Percentiles rank a stretch among this genome's conserved stretches.
phyloP scores from a whole-genome alignment of 2,329 filamentous ascomycete species.

The Sporothrix pseudoabietina region DNA sequence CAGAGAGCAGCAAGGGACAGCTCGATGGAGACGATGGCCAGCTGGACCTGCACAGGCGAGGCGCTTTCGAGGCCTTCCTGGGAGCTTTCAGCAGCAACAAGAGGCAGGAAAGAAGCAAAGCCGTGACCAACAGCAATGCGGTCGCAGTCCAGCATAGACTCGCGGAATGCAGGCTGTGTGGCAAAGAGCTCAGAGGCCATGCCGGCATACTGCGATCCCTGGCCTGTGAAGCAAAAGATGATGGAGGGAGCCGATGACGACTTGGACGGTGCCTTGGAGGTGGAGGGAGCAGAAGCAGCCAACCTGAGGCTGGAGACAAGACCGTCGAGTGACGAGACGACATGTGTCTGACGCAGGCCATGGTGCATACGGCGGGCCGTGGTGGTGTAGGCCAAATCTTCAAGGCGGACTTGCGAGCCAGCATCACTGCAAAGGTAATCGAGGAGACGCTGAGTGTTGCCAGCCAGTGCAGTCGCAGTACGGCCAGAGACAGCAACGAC shows the following conservation, averaged over 20 bases:
- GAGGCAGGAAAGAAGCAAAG: conserved; percentile 59
- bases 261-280: conserved; percentile 43
- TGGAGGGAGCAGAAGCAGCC: conserved; percentile 51
- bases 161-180: conserved; percentile 51
- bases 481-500: conserved; percentile 38
- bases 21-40: conserved; percentile 57
- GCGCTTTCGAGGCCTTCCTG: neutral
- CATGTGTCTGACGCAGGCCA: conserved; percentile 1
- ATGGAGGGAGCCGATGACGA: conserved; percentile 37
- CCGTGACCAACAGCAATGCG: conserved; percentile 52
- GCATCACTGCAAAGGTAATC: conserved; percentile 56
- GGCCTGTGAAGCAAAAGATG: conserved; percentile 59
- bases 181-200: conserved; percentile 56
- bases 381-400: conserved; percentile 66
- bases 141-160: conserved; percentile 60
- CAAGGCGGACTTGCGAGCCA: conserved; percentile 52
- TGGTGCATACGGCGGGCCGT: conserved; percentile 67
- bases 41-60: conserved; percentile 48
- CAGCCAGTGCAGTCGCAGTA: conserved; percentile 60
- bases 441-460: conserved; percentile 59
- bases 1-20: conserved; percentile 60
- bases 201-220: conserved; percentile 56
- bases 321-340: neutral
- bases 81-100: conserved; percentile 43
- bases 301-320: conserved; percentile 23